Conservation (phyloP, 2,329 filamentous ascomycete genomes). For the Stagonosporopsis tanaceti region DNA sequence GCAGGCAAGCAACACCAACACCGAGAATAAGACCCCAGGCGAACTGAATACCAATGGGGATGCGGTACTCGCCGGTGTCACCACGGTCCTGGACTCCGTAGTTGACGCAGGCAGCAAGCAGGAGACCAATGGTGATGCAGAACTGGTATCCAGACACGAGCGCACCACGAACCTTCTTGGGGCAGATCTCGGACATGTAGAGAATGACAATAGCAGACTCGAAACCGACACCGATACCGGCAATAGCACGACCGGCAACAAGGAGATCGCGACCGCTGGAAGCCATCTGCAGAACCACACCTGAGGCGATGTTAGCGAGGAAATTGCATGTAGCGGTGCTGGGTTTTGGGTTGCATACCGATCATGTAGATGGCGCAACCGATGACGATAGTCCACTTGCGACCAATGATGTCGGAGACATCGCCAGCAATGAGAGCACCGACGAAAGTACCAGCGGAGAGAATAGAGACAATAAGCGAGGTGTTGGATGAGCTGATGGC, state of each 20-base stretch:
- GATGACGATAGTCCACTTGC: constrained; percentile 64
- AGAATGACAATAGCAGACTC: constrained; percentile 59
- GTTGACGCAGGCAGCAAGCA: constrained; percentile 69
- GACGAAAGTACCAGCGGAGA: constrained; percentile 79
- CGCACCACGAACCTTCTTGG: constrained; percentile 73
- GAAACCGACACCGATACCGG: constrained; percentile 42
- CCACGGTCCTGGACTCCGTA: constrained; percentile 64
- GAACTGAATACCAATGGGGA: constrained; percentile 76
- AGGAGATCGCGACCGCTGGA: constrained; percentile 16
- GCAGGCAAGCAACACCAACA: constrained; percentile 45
- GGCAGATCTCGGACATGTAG: constrained; percentile 74
- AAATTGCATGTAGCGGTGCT: background rate
- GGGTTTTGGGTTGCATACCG: constrained; percentile 27
- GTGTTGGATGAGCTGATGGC: constrained; percentile 19
- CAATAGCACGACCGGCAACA: constrained; percentile 40
- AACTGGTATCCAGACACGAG: constrained; percentile 73
- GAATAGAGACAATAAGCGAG: constrained; percentile 73
- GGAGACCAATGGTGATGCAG: constrained; percentile 71
- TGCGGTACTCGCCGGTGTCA: constrained; percentile 71
- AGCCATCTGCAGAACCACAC: constrained; percentile 21
- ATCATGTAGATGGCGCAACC: constrained; percentile 34
- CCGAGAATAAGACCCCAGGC: constrained; percentile 73
- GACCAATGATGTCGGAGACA: constrained; percentile 70
- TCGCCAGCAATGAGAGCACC: constrained; percentile 74
- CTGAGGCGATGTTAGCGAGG: constrained; percentile 22